Percentiles rank a stretch among this genome's conserved stretches.
phyloP scores from a whole-genome alignment of 192 early-diverging fungal genomes.

The Nowakowskiella sp. region DNA sequence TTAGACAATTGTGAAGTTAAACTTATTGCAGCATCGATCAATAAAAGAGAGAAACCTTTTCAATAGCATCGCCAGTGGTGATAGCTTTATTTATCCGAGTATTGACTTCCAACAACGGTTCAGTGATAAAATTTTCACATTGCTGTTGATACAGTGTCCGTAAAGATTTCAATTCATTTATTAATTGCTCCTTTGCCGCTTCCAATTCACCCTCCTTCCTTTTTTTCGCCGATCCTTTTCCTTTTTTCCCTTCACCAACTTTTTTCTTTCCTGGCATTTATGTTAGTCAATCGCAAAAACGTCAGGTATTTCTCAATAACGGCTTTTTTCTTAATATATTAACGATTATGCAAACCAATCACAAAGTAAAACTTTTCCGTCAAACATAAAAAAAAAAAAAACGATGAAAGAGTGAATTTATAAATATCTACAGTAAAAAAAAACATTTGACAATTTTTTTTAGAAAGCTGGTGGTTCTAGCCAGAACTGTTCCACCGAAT shows the following conservation, averaged over 20 bases:
- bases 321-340: no score
- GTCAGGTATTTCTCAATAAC: no score
- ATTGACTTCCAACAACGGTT: constrained; percentile 24
- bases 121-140: constrained; percentile 33
- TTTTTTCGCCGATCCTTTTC: constrained; percentile 15
- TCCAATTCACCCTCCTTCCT: constrained; percentile 11
- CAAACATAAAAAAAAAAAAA: no score
- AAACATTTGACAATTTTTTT: no score
- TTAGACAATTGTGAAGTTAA: no score
- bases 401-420: no score
- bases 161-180: constrained; percentile 2
- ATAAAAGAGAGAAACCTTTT: constrained; percentile 21
- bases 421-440: no score
- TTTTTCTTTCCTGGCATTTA: constrained; percentile 2
- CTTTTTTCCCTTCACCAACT: constrained; percentile 2
- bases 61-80: constrained; percentile 20
- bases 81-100: constrained; percentile 25
- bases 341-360: no score
- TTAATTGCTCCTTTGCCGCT: neutral
- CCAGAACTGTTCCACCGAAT: constrained; percentile 7
- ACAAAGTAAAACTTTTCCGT: no score
- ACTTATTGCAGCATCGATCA: neutral
- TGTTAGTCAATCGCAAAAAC: neutral
- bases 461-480: constrained; percentile 11
- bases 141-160: constrained; percentile 17